Evolutionary conservation across 2,329 filamentous ascomycete species (phyloP).

Genomic region (Amauroascus niger): DNA sequence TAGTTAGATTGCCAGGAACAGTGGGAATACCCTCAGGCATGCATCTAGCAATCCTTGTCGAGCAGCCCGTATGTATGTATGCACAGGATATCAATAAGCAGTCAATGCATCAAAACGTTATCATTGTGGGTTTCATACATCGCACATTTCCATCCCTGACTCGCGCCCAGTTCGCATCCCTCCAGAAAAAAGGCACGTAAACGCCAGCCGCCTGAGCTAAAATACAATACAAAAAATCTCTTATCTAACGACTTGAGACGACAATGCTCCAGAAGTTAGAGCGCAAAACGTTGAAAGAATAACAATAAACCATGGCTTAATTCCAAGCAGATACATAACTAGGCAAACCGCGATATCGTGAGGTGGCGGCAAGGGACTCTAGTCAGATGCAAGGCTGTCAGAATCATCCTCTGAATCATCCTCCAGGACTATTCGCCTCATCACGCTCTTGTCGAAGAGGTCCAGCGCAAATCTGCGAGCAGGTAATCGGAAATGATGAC

Average conservation of each 20-base stretch:
- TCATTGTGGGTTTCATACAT: neutral
- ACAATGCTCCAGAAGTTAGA: neutral
- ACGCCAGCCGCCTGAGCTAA: conserved; percentile 3
- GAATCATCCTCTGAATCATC: conserved; percentile 46
- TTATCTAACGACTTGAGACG: neutral
- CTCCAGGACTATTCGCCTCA: conserved; percentile 73
- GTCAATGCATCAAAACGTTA: conserved; percentile 4
- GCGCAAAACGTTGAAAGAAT: neutral
- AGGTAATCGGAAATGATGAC: conserved; percentile 77
- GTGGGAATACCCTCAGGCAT: too few species aligned
- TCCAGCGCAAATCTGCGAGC: conserved; percentile 87
- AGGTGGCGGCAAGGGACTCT: neutral
- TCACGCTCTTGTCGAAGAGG: conserved; percentile 81
- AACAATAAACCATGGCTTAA: neutral
- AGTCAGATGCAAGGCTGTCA: conserved; percentile 17
- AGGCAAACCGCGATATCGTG: neutral
- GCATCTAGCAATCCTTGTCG: neutral
- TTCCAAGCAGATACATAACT: neutral
- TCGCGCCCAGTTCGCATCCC: neutral
- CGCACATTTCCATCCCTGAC: neutral
- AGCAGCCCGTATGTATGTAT: neutral
- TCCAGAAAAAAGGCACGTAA: neutral
- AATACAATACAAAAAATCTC: neutral
- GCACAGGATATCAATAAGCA: neutral
- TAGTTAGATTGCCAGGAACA: too few species aligned